Evolutionary conservation across 768 basidiomycete genomes (phyloP), one percentile per base, ranked within the genome.

Genomic region (Boletus reticulatus): DNA sequence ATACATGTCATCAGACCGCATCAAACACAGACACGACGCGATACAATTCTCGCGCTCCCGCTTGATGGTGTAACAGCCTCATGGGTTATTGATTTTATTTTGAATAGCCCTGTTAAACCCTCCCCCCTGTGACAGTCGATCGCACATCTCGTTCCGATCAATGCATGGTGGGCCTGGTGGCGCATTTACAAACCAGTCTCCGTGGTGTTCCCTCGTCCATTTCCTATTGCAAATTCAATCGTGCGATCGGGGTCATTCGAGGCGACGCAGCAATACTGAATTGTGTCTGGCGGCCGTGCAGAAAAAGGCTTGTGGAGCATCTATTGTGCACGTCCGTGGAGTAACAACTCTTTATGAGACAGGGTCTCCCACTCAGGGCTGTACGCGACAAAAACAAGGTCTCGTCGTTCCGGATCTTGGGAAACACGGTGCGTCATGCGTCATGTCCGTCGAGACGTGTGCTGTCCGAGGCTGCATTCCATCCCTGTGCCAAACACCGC

Each of bases 121-220:
- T 1, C 3, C 27, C 51, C 51, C 64, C 54, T 50, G 48, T 55
- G 48, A 58, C 58, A 54, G 41, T 45, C 52, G 53, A 69, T 64
- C 60, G 46, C 55, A 62, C 52, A 50, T 64, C 66, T 64, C n/a
- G 49, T 62, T 59, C 62, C 64, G 58, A 67, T 67, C 65, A 60
- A 41, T n/a, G n/a, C 51, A 49, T 66, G 56, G 42, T 62, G 51
- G 45, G 42, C 60, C 24, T 60, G 59, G 54, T 67, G 67, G 62
- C 64, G 56, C 48, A 41, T 32, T 46, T 42, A 14, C 36, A 43
- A 52, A 52, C 32, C 43, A 43, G 57, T 59, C 66, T 66, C 65
- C 66, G 59, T 67, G 67, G 65, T 48, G 50, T 62, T 64, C 55
- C 43, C 58, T 62, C 59, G 52, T 62, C 53, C 65, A 34, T 55